phyloP scores from a whole-genome alignment of 345 rosid species.

The Gossypium turneri region DNA sequence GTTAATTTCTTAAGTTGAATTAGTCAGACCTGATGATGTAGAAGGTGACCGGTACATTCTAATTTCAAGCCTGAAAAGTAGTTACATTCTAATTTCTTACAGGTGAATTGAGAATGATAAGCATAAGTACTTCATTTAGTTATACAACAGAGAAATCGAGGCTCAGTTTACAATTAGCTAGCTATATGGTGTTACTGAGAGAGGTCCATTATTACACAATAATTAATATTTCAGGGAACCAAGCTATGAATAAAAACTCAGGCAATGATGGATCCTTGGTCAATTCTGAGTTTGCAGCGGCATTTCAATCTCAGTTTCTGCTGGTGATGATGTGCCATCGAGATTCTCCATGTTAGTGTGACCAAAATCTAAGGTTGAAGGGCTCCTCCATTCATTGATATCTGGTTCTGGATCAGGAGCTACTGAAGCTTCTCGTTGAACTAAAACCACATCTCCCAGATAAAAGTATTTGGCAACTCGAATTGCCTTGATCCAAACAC shows the following conservation, averaged over 20 bases:
- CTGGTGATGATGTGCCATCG: not conserved
- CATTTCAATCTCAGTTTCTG: slow-evolving; percentile 8
- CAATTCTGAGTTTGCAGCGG: not conserved
- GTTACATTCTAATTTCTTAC: not conserved
- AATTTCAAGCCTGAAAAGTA: not conserved
- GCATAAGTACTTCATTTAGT: not conserved
- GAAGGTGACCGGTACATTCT: not conserved
- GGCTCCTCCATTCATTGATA: slow-evolving; percentile 10
- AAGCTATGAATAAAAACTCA: not conserved
- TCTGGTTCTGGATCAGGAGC: slow-evolving; percentile 5
- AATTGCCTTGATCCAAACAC: slow-evolving; percentile 17
- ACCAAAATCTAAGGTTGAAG: slow-evolving; percentile 13
- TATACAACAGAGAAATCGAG: not conserved
- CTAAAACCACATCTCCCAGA: slow-evolving; percentile 3
- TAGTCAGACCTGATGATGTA: slow-evolving; percentile 4
- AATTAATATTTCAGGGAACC: not conserved
- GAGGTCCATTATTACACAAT: not conserved
- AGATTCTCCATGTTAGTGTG: slow-evolving; percentile 1
- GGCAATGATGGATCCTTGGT: not conserved
- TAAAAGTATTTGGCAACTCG: slow-evolving; percentile 11
- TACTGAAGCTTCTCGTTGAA: not conserved
- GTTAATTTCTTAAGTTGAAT: slow-evolving; percentile 1
- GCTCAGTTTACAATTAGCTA: not conserved
- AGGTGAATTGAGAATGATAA: not conserved
- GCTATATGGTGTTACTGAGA: not conserved